A percentile compares a stretch with the other conserved stretches of the same genome.
phyloP scores from a whole-genome alignment of 2,329 filamentous ascomycete species.

The Fusarium torreyae region DNA sequence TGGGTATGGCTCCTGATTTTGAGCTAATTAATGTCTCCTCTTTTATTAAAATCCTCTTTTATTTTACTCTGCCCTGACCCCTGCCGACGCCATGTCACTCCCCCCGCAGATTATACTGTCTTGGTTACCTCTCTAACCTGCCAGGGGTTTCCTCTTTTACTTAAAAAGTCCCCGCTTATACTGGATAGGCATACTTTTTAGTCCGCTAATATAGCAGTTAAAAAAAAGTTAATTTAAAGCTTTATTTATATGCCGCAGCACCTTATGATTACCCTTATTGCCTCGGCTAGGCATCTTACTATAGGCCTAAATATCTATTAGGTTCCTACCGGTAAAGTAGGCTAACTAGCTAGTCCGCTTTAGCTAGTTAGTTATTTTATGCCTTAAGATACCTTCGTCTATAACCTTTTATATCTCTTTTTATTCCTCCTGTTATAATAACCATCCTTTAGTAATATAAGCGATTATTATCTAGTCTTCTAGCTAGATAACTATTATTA shows the following conservation, averaged over 20 bases:
- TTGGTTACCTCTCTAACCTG: too few species aligned
- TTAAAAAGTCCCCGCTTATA: too few species aligned
- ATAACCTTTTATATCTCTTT: conserved; percentile 8
- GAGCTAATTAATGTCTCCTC: too few species aligned
- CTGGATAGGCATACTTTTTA: conserved; percentile 13
- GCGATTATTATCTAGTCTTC: conserved; percentile 1
- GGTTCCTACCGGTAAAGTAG: conserved; percentile 3
- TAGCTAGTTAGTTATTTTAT: conserved; percentile 2
- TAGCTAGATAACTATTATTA: not conserved
- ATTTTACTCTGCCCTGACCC: too few species aligned
- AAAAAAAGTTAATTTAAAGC: conserved; percentile 10
- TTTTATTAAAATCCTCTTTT: too few species aligned
- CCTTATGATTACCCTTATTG: not conserved
- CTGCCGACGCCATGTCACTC: too few species aligned
- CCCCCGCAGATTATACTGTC: too few species aligned
- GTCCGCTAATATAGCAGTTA: not conserved
- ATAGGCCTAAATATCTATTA: conserved; percentile 7
- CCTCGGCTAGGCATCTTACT: conserved; percentile 1
- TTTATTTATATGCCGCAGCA: not conserved
- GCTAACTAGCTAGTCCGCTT: not conserved
- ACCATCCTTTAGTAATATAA: not conserved
- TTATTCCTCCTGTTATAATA: conserved; percentile 1
- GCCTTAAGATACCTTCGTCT: conserved; percentile 7
- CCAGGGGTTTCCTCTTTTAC: too few species aligned
- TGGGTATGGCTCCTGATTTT: too few species aligned